Evolutionary conservation across 2,329 filamentous ascomycete species (phyloP), one percentile per base, ranked within the genome.

Genomic region (Monilinia fructicola): DNA sequence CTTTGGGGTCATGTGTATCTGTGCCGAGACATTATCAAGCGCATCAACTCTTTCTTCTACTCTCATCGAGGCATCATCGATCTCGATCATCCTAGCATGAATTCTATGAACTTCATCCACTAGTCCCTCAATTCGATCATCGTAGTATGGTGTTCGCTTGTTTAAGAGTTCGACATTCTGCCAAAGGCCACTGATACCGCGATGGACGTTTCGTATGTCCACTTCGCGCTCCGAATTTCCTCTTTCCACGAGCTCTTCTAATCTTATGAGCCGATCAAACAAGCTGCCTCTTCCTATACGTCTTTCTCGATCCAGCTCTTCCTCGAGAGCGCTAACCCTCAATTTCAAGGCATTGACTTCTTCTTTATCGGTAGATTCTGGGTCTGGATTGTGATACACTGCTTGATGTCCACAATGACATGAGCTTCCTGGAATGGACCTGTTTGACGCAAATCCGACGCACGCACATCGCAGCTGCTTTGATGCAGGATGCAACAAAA

Each of bases 391-490:
- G 72, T 87, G 85, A 72, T 83, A 87, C 74, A 85, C 87, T 44
- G 85, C 83, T 64, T 85, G 80, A 73, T 87, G 85, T 7, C 85
- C 85, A 70, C 85, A 87, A 61, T 85, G 81, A 71, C 85, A 87
- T 26, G 78, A 81, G 64, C 83, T 83, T 48, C 84, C 81, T 1
- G 85, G 84, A 14, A 83, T 77, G n/a, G 78, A 74, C 61, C 78
- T 79, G 74, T 85, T 86, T 67, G 83, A 80, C 5, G 81, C 81
- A 74, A 87, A 87, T 68, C 81, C 79, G 68, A 84, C 82, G 71
- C 85, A 87, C 54, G 81, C 84, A 74, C 85, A 87, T 54, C 85
- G 82, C 67, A 85, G 80, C 62, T 85, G 84, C 71, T 83, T 84
- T 74, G 85, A 79, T 71, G 85, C 83, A 7, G 85, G 83, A 65